A percentile compares a stretch with the other conserved stretches of the same genome.
Evolutionary conservation across 2,329 filamentous ascomycete species (phyloP).

Genomic region (Aureobasidium uvarum): DNA sequence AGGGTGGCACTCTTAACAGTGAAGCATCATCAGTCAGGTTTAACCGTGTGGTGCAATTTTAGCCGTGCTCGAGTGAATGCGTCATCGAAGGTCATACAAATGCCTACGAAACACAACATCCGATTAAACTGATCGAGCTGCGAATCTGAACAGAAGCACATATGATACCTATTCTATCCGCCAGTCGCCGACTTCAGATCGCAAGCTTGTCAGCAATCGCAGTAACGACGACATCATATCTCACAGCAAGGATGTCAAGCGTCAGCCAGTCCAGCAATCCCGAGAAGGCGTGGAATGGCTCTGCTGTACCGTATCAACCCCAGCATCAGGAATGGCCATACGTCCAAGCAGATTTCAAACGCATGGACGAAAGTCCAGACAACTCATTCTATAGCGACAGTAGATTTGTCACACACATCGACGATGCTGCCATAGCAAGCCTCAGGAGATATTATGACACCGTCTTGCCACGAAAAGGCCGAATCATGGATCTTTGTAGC

Average conservation of each 20-base stretch:
- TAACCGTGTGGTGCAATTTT: neutral
- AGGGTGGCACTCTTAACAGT: neutral
- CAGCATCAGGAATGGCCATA: slow-evolving; percentile 40
- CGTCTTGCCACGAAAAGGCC: slow-evolving; percentile 44
- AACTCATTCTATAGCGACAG: slow-evolving; percentile 44
- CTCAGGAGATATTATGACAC: slow-evolving; percentile 50
- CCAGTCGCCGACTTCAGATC: slow-evolving; percentile 2
- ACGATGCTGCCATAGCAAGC: slow-evolving; percentile 49
- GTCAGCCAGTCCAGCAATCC: slow-evolving; percentile 1
- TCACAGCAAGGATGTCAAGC: slow-evolving; percentile 18
- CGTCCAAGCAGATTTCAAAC: slow-evolving; percentile 41
- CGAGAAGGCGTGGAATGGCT: slow-evolving; percentile 11
- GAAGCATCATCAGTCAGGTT: neutral
- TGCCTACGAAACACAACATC: neutral
- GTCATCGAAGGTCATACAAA: slow-evolving; percentile 15
- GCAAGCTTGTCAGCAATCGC: slow-evolving; percentile 23
- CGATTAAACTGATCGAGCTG: neutral
- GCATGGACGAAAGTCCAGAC: slow-evolving; percentile 42
- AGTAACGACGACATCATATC: slow-evolving; percentile 9
- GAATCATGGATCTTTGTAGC: slow-evolving; percentile 52
- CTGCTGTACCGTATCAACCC: slow-evolving; percentile 34
- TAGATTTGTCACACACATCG: slow-evolving; percentile 56
- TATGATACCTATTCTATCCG: slow-evolving; percentile 11
- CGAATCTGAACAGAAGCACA: neutral
- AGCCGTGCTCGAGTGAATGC: neutral